Percentiles rank a stretch among this genome's conserved stretches.
These are phyloP conservation scores for Tephrocybe sp. DNA, from an alignment of 768 basidiomycete species.

Conservation along the genomic window DNA sequence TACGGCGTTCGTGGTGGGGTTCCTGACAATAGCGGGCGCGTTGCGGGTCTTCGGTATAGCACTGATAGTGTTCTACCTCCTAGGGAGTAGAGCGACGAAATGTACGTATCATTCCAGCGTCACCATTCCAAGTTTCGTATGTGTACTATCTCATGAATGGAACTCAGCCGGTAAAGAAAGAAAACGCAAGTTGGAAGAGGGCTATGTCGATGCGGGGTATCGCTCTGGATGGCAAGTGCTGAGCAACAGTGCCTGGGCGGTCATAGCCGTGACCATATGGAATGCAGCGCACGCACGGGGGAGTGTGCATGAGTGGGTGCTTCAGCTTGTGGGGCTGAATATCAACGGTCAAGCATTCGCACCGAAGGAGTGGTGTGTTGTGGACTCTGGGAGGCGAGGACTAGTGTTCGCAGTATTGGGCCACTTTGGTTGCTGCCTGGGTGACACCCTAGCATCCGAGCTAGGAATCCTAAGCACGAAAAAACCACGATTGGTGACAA, in stretches of 20 bases:
- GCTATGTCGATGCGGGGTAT: slow-evolving; percentile 69
- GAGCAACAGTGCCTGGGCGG: slow-evolving; percentile 70
- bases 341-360: slow-evolving; percentile 31
- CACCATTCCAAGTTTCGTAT: too few species aligned
- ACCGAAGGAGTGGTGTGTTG: slow-evolving; percentile 58
- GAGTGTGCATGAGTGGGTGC: slow-evolving; percentile 34
- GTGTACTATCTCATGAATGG: background rate
- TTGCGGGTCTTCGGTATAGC: slow-evolving; percentile 61
- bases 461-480: slow-evolving; percentile 79
- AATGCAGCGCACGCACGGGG: slow-evolving; percentile 51
- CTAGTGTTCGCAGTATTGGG: slow-evolving; percentile 68
- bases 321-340: slow-evolving; percentile 21
- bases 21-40: slow-evolving; percentile 66
- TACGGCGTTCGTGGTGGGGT: slow-evolving; percentile 76
- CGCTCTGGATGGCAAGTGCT: slow-evolving; percentile 79
- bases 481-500: slow-evolving; percentile 77
- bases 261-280: slow-evolving; percentile 63
- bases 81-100: slow-evolving; percentile 83
- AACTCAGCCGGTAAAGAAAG: slow-evolving; percentile 65
- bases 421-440: slow-evolving; percentile 88
- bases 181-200: slow-evolving; percentile 78
- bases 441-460: slow-evolving; percentile 92
- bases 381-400: slow-evolving; percentile 52
- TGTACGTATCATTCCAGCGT: slow-evolving; percentile 35
- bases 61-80: slow-evolving; percentile 75